Conservation (phyloP, 139 green algal species). For the Desmodesmus armatus region DNA sequence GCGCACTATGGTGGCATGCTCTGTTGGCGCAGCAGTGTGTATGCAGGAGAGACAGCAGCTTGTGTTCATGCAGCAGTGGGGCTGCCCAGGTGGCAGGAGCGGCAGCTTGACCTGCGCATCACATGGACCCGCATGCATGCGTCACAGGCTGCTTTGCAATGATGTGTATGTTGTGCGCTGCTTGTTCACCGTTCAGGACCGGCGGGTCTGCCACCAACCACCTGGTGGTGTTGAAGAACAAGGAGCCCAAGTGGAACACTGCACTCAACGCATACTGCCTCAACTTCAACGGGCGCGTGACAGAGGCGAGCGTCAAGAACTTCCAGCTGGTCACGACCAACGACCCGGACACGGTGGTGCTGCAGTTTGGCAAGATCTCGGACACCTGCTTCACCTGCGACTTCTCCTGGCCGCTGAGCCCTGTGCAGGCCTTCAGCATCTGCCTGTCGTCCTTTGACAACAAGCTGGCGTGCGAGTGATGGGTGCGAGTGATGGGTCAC, state of each 20-base stretch:
- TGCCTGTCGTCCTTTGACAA: constrained; percentile 95
- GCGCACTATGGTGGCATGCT: not conserved
- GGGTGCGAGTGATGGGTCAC: too few species aligned
- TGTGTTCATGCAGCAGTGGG: not conserved
- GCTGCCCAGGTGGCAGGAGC: too few species aligned
- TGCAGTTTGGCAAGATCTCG: constrained; percentile 87
- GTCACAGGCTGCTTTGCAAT: not conserved
- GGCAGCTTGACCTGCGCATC: not conserved
- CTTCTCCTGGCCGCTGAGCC: constrained; percentile 88
- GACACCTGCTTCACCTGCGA: constrained; percentile 96
- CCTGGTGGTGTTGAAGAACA: constrained; percentile 87
- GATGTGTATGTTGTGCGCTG: not conserved
- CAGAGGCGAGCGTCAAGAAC: constrained; percentile 98
- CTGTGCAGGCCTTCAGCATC: constrained; percentile 94
- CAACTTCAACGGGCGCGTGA: constrained; percentile 99
- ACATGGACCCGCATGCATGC: not conserved
- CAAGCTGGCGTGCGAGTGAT: constrained; percentile 89
- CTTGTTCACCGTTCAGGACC: constrained; percentile 13
- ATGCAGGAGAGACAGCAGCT: not conserved
- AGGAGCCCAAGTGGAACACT: constrained; percentile 96
- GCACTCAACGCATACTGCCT: constrained; percentile 95
- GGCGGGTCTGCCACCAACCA: constrained; percentile 50
- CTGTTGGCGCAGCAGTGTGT: not conserved
- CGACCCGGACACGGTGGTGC: constrained; percentile 55
- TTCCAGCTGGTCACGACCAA: constrained; percentile 93